Evolutionary conservation across 179 eudicot species (phyloP).

Genomic region (Beta lomatogona): DNA sequence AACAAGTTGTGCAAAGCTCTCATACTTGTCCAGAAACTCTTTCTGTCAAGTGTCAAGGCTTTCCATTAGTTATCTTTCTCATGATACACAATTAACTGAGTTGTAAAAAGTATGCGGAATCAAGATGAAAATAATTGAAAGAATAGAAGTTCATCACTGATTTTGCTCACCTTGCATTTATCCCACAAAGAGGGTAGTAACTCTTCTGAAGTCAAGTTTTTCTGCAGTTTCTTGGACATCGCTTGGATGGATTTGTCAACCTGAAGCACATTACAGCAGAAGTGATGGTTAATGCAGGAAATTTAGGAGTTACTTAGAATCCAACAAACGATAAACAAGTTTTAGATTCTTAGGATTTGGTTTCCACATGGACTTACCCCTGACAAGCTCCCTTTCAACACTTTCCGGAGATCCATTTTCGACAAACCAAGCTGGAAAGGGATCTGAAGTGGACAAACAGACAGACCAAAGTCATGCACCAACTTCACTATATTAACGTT

Average conservation of each 20-base stretch:
- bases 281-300: not conserved
- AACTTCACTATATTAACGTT: not conserved
- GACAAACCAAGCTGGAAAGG: slow-evolving; percentile 87
- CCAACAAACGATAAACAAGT: not conserved
- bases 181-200: slow-evolving; percentile 93
- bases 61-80: slow-evolving; percentile 17
- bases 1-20: slow-evolving; percentile 83
- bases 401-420: slow-evolving; percentile 87
- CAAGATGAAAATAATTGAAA: not conserved
- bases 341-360: not conserved
- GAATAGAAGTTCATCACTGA: not conserved
- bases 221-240: slow-evolving; percentile 88
- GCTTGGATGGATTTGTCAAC: slow-evolving; percentile 78
- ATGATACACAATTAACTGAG: not conserved
- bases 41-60: slow-evolving; percentile 50
- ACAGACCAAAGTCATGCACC: slow-evolving; percentile 11
- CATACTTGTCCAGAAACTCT: slow-evolving; percentile 93
- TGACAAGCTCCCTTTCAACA: slow-evolving; percentile 81
- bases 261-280: slow-evolving; percentile 35
- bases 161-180: slow-evolving; percentile 81
- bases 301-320: not conserved
- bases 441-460: slow-evolving; percentile 49
- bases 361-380: slow-evolving; percentile 57
- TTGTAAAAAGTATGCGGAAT: not conserved
- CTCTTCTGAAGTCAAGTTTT: slow-evolving; percentile 87